Conservation (phyloP, 2,329 filamentous ascomycete species). For the Ascochyta fabae region DNA sequence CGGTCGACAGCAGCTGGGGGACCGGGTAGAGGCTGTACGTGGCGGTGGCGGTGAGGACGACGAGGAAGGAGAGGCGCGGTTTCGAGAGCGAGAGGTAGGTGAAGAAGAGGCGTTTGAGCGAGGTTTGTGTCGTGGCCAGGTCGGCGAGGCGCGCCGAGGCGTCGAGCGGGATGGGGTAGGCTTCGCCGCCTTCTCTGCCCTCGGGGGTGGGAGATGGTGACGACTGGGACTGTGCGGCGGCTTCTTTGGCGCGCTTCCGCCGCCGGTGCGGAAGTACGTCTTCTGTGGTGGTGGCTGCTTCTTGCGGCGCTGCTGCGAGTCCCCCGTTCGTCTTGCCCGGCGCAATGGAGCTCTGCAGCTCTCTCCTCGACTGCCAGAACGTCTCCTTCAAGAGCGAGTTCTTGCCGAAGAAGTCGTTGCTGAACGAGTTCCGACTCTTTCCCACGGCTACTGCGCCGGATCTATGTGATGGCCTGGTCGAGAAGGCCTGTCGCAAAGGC, state of each 20-base stretch:
- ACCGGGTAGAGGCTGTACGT: slow-evolving; percentile 94
- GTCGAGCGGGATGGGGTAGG: slow-evolving; percentile 58
- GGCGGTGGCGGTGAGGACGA: slow-evolving; percentile 88
- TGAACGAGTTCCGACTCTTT: slow-evolving; percentile 41
- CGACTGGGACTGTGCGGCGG: slow-evolving; percentile 18
- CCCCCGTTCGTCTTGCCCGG: slow-evolving; percentile 17
- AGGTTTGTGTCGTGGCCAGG: slow-evolving; percentile 61
- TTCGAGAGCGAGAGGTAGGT: slow-evolving; percentile 93
- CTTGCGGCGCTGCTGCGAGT: slow-evolving; percentile 11
- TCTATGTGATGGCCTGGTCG: slow-evolving; percentile 32
- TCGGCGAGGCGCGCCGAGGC: slow-evolving; percentile 67
- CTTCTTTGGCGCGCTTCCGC: slow-evolving; percentile 39
- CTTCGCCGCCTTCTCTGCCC: slow-evolving; percentile 11
- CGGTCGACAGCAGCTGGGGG: slow-evolving; percentile 78
- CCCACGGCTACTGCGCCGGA: slow-evolving; percentile 39
- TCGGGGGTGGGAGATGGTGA: slow-evolving; percentile 14
- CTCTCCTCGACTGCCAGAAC: slow-evolving; percentile 36
- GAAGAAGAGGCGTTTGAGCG: slow-evolving; percentile 71
- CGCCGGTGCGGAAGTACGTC: slow-evolving; percentile 46
- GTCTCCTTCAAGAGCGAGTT: slow-evolving; percentile 45
- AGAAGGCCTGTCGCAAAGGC: slow-evolving; percentile 37
- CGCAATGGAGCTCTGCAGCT: slow-evolving; percentile 42
- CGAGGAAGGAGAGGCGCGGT: slow-evolving; percentile 87
- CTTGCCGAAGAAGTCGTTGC: slow-evolving; percentile 50
- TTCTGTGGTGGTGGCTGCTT: slow-evolving; percentile 18